A percentile compares a stretch with the other conserved stretches of the same genome.
phyloP scores from a whole-genome alignment of 2,329 filamentous ascomycete genomes.

The Monilinia laxa region DNA sequence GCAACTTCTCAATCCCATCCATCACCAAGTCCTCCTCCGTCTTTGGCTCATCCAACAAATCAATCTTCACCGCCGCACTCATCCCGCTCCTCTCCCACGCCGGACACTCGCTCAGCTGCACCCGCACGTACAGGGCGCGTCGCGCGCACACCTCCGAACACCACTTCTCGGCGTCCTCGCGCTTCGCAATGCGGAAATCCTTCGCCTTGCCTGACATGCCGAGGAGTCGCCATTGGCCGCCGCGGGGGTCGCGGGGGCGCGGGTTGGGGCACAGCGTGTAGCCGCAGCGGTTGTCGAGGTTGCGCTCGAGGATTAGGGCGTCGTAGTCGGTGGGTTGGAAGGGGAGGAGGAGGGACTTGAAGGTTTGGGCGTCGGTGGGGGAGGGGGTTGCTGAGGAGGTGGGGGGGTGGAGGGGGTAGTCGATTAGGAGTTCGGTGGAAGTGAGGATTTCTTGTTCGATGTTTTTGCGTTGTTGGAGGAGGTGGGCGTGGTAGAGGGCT shows the following conservation, averaged over 20 bases:
- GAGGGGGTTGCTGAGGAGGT: conserved; percentile 53
- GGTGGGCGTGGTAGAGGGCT: conserved; percentile 77
- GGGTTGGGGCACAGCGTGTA: conserved; percentile 74
- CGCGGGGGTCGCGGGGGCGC: conserved; percentile 55
- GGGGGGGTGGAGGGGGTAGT: conserved; percentile 43
- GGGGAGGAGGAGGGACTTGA: conserved; percentile 64
- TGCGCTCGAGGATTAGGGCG: conserved; percentile 83
- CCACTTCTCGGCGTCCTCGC: conserved; percentile 78
- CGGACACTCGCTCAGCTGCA: conserved; percentile 82
- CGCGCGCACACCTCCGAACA: conserved; percentile 78
- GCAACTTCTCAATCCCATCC: conserved; percentile 42
- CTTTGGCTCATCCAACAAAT: conserved; percentile 66
- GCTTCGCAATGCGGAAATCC: conserved; percentile 66
- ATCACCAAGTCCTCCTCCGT: conserved; percentile 41
- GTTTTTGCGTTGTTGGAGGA: conserved; percentile 79
- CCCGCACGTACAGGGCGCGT: conserved; percentile 79
- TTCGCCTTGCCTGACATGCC: conserved; percentile 50
- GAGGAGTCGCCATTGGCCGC: conserved; percentile 68
- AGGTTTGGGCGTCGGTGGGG: conserved; percentile 59
- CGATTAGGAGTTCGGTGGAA: conserved; percentile 61
- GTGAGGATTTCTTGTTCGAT: conserved; percentile 72
- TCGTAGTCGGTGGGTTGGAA: conserved; percentile 92
- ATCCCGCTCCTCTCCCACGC: conserved; percentile 70
- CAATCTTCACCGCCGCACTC: conserved; percentile 46
- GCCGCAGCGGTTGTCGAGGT: conserved; percentile 77